Evolutionary conservation across 495 filamentous ascomycete genomes (phyloP).

Genomic region (Physcia stellaris): DNA sequence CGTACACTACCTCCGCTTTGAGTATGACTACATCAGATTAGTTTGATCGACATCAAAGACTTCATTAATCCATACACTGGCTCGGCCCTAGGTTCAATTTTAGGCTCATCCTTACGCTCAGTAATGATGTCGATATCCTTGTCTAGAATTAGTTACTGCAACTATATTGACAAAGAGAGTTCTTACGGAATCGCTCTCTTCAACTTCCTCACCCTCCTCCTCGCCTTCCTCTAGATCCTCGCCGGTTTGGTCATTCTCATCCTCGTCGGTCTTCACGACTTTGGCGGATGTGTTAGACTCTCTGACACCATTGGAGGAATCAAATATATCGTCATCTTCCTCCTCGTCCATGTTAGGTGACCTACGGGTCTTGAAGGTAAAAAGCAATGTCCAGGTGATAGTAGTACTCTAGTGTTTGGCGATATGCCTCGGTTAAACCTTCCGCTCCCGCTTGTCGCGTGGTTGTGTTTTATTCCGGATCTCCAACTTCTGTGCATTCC

Average conservation of each 20-base stretch:
- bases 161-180: not conserved
- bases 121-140: constrained; percentile 95
- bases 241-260: constrained; percentile 32
- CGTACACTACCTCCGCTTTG: too few relatives aligned
- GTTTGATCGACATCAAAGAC: too few relatives aligned
- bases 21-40: too few relatives aligned
- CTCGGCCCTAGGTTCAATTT: constrained; percentile 50
- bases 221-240: constrained; percentile 57
- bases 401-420: too few relatives aligned
- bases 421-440: too few relatives aligned
- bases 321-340: constrained; percentile 42
- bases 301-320: constrained; percentile 30
- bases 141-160: constrained; percentile 16
- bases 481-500: too few relatives aligned
- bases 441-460: too few relatives aligned
- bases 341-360: constrained; percentile 24
- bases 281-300: constrained; percentile 7
- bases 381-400: not conserved
- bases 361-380: not conserved
- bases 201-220: constrained; percentile 62
- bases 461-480: too few relatives aligned
- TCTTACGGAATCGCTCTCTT: constrained; percentile 36
- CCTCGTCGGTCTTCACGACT: constrained; percentile 14
- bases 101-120: constrained; percentile 64
- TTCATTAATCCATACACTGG: too few relatives aligned